Evolutionary conservation across 768 basidiomycete species (phyloP).

Genomic region (Agaricus blazei): DNA sequence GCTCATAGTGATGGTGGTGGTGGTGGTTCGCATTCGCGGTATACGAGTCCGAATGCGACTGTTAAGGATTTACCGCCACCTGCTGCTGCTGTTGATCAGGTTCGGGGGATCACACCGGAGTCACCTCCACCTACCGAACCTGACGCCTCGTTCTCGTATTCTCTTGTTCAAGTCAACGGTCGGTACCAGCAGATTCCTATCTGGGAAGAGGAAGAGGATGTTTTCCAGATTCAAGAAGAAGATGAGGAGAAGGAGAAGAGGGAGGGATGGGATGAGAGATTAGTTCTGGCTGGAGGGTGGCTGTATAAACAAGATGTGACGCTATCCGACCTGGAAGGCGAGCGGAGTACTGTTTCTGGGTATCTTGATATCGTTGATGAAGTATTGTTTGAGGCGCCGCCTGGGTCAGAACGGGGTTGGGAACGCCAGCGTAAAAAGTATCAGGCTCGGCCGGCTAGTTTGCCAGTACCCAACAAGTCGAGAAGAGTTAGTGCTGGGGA

Average conservation of each 20-base stretch:
- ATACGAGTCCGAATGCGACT: constrained; percentile 33
- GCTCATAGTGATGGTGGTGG: constrained; percentile 64
- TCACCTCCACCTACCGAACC: constrained; percentile 34
- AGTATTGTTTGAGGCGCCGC: constrained; percentile 64
- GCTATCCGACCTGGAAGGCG: constrained; percentile 48
- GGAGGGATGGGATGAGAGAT: constrained; percentile 76
- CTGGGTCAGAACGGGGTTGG: constrained; percentile 39
- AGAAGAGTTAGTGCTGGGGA: constrained; percentile 49
- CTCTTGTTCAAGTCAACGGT: constrained; percentile 65
- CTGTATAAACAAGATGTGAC: constrained; percentile 66
- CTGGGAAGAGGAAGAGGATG: constrained; percentile 72
- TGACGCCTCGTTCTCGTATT: constrained; percentile 63
- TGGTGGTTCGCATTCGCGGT: constrained; percentile 31
- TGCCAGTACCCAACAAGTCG: constrained; percentile 22
- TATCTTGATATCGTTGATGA: constrained; percentile 81
- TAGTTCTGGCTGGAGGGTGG: constrained; percentile 81
- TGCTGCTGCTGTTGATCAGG: too few relatives aligned
- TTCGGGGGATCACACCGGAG: constrained; percentile 24
- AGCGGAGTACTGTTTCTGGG: constrained; percentile 47
- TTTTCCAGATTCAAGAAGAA: constrained; percentile 37
- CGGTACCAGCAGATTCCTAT: constrained; percentile 63
- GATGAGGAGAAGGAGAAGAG: constrained; percentile 42
- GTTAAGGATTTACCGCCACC: constrained; percentile 26
- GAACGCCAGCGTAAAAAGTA: constrained; percentile 25
- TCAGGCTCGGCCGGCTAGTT: not conserved